Evolutionary conservation across 257 asterid genomes (phyloP), one percentile per base, ranked within the genome.

Genomic region (Nicotiana tabacum): DNA sequence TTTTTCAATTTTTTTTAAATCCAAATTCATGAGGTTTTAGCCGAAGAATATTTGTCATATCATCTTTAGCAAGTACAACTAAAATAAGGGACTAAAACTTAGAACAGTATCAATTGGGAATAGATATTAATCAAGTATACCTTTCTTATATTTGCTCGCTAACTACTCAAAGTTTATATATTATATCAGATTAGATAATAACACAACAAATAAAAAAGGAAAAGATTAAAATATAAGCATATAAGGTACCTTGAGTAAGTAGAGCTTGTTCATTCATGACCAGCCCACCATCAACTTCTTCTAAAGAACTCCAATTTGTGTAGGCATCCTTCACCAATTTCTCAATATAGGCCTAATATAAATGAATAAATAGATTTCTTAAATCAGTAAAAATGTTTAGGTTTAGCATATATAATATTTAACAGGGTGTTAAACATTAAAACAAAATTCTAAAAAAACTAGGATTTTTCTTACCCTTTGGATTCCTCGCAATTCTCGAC

Each of bases 301-400:
- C 94, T 27, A 91, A 86, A 53, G 85, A 69, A 77, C 79, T 87
- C 97, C 97, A 93, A 35, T 83, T 88, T 58, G 83, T 84, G 84
- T 87, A 88, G 46, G 97, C 97, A 32, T 90, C 90, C 84, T 66
- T 90, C 68, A 89, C 88, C 84, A 90, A 85, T 77, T 85, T 87
- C 74, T 86, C 83, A 21, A 89, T 72, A 67, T 87, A 88, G 1
- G 81, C 78, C 97, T 91, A 85, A 11, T 37, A 58, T 39, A 15
- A 39, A 35, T 7, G 17, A 6, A 78, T 33, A 32, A 18, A 56
- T 46, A 35, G 3, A 53, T 78, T 56, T 21, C 9, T 53, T 16
- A 35, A 8, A 77, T 56, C 12, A 30, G 65, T 58, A 33, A 56
- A 11, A 53, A 77, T 7, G 10, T 16, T 30, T 30, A 30, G 13